Percentiles rank a stretch among this genome's conserved stretches.
Evolutionary conservation across 108 stramenopile species (phyloP).

Genomic region (Cyclotella kingstonii): DNA sequence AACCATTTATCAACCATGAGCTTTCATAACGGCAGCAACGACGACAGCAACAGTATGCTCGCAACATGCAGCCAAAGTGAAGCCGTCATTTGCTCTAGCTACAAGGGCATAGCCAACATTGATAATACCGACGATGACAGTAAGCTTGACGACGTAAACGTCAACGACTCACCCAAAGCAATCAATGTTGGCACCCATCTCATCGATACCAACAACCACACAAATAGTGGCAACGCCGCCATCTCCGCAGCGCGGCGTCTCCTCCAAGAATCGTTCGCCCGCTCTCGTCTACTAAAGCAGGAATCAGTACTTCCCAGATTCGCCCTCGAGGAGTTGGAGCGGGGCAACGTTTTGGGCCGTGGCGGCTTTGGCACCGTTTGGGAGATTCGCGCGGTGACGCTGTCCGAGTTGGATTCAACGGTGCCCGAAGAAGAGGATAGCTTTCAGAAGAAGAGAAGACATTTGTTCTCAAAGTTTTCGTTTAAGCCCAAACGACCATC

Average conservation of each 20-base stretch:
- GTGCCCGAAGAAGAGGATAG: background rate
- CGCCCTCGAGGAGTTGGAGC: conserved; percentile 52
- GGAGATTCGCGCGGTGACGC: no score
- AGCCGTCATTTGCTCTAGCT: no score
- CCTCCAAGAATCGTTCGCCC: conserved; percentile 12
- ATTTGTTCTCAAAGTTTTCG: background rate
- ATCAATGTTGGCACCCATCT: background rate
- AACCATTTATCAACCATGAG: no score
- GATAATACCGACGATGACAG: no score
- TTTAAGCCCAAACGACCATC: no score
- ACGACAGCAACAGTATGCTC: no score
- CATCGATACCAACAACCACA: background rate
- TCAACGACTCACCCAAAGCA: no score
- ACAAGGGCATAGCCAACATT: no score
- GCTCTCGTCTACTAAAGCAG: conserved; percentile 13
- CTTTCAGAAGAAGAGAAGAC: background rate
- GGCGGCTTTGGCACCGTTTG: conserved; percentile 84
- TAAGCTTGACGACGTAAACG: no score
- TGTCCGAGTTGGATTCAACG: conserved; percentile 4
- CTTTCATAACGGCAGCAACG: no score
- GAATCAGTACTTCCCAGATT: conserved; percentile 43
- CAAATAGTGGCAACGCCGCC: background rate
- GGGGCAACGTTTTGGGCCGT: conserved; percentile 64
- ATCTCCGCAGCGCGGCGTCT: conserved; percentile 14
- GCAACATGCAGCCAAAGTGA: no score